Percentiles rank a stretch among this genome's conserved stretches.
Conservation (phyloP, 805 yeast species). For the Lipomyces orientalis region DNA sequence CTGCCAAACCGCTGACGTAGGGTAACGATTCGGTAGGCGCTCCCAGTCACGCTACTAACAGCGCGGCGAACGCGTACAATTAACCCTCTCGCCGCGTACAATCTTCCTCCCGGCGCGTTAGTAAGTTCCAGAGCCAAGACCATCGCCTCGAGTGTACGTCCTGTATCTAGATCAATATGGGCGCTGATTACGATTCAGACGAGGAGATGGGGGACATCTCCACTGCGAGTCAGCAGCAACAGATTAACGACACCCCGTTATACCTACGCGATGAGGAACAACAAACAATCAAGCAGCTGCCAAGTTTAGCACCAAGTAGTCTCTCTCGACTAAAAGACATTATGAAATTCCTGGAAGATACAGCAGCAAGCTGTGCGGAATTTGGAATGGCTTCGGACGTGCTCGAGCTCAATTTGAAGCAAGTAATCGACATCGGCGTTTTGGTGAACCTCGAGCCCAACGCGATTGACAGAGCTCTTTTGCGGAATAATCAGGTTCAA, state of each 20-base stretch:
- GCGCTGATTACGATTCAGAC: slow-evolving; percentile 54
- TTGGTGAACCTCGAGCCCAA: not conserved
- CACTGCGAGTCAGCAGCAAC: slow-evolving; percentile 5
- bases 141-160: too few species aligned
- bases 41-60: too few species aligned
- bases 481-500: slow-evolving; percentile 5
- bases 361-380: slow-evolving; percentile 11
- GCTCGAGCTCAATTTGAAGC: slow-evolving; percentile 7
- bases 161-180: not conserved
- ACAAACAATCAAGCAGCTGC: not conserved
- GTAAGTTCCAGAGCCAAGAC: too few species aligned
- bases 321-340: not conserved
- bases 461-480: not conserved
- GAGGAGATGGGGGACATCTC: slow-evolving; percentile 2
- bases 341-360: not conserved
- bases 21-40: too few species aligned
- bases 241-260: slow-evolving; percentile 5
- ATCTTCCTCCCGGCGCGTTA: too few species aligned
- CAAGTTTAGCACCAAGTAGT: not conserved
- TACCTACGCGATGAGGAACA: slow-evolving; percentile 1
- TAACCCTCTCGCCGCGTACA: too few species aligned
- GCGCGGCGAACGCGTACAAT: too few species aligned
- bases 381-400: slow-evolving; percentile 6
- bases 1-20: too few species aligned
- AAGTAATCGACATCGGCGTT: slow-evolving; percentile 8